Base-by-base conservation (phyloP, 2,329 filamentous ascomycete genomes). In the Neofusicoccum ribis region DNA sequence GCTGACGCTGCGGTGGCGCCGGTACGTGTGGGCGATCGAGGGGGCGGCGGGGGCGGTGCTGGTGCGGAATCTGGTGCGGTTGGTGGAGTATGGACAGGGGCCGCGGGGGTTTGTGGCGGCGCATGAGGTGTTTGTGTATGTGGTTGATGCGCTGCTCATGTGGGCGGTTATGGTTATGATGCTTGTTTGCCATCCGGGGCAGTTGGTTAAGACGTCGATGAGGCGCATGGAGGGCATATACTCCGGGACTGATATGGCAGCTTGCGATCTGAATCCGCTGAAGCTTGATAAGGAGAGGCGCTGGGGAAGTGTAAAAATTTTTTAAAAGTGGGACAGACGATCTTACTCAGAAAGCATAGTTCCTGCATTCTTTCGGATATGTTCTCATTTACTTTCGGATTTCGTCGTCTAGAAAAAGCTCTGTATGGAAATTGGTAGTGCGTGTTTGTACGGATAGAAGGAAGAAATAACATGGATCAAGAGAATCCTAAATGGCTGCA, bases 61-160 rank as follows among this genome's bases (percentile, higher is more conserved):
- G 65, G 65, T 84, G 3, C 77, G 84, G 37, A 80, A 74, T 5
- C 65, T 84, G 2, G 83, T 84, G 58, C 77, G 84, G 34, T 74
- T 85, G 8, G 70, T 79, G 6, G 83, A 85, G 73, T 86, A 82
- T 64, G 67, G 73, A 0, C 70, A 79, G 68, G 83, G 83, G 1
- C 74, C 77, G 23, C 68, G 74, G 23, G 83, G 83, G 0, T 78
- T 75, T 50, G 68, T 85, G 5, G 71, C 83, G 44, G 67, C 70
- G 12, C 76, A 79, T 47, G 83, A 85, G 73, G 74, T 76, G 62
- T 82, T 75, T 23, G 64, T 83, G 4, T 84, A 83, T 68, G 72
- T 79, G 15, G 81, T 84, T 65, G 82, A 84, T 73, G 78, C 80
- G 5, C 65, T 73, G 1, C 73, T 81, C 9, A 83, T 83, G 80